Conservation (phyloP, 176 grass and related monocot genomes). For the Oryza brachyantha region DNA sequence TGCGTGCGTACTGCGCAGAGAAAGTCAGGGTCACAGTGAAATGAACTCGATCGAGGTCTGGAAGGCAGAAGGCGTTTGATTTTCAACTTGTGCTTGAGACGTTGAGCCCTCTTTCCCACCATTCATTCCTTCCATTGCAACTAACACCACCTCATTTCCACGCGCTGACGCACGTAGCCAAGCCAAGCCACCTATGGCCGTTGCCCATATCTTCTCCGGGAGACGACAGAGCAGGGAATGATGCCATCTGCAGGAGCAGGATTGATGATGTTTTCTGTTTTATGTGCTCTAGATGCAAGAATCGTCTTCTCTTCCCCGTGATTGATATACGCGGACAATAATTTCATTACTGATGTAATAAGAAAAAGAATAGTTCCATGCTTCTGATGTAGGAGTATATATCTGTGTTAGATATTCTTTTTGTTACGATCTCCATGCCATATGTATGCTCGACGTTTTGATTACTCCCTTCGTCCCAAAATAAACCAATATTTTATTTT, state of each 20-base stretch:
- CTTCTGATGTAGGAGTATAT: background rate
- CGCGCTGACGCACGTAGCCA: background rate
- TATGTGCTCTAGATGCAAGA: background rate
- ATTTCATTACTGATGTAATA: background rate
- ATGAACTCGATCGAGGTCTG: background rate
- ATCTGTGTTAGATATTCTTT: background rate
- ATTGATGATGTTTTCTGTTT: background rate
- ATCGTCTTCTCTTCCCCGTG: background rate
- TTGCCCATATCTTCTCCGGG: background rate
- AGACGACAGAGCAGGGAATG: background rate
- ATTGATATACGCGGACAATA: background rate
- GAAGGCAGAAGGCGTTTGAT: background rate
- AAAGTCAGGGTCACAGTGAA: background rate
- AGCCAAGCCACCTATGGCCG: background rate
- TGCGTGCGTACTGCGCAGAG: constrained; percentile 18
- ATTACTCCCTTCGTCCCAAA: too few relatives aligned
- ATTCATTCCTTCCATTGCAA: background rate
- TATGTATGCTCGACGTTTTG: background rate
- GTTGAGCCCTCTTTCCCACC: background rate
- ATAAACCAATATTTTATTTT: too few relatives aligned
- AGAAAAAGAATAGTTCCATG: background rate
- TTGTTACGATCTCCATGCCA: background rate
- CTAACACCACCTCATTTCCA: background rate
- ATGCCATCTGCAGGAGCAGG: background rate
- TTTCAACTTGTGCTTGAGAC: background rate